Base-by-base conservation (phyloP, 2,329 filamentous ascomycete genomes). In the Colletotrichum melonis region DNA sequence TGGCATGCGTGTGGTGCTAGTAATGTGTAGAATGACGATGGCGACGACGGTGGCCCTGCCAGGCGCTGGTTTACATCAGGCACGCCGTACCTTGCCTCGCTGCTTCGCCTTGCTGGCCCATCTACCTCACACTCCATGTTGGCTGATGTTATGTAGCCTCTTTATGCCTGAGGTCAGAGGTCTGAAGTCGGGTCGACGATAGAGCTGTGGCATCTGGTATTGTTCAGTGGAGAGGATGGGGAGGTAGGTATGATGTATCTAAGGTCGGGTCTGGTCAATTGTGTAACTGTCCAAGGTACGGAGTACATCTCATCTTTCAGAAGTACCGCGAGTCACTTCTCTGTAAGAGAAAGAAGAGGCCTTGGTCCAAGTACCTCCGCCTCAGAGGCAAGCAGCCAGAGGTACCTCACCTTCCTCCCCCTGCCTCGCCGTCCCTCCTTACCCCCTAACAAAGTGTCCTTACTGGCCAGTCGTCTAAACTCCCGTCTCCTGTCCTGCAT, bases 401-500 rank as follows among this genome's bases (percentile, higher is more conserved):
- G 62, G 62, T 55, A 54, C 62, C 28, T 63, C 30, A 22, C 26
- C 26, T 42, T 42, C 12, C 30, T 22, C n/a, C 28, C 32, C 22
- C 35, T 58, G 63, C 54, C 52, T 65, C 46, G 14, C 63, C 35
- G 26, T 11, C 63, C 49, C 28, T 32, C 24, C 62, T 46, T 64
- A 32, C 30, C 14, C 54, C 64, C 54, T 42, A 67, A 67, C 64
- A 38, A 64, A 55, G n/a, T 26, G 30, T 55, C 62, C 62, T 55
- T 30, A 64, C 62, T 64, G 62, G 62, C 62, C 49, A 54, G 62
- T 24, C 46, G 26, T 63, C 60, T 54, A 46, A 64, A 54, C 46
- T 55, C 46, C 46, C 30, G 46, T 38, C 62, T 63, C 38, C 42
- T 49, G 42, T 49, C 42, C 42, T 60, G 55, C 55, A 46, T 42